Percentiles rank a stretch among this genome's conserved stretches.
These are phyloP conservation scores for Penicillium brasilianum DNA, from an alignment of 2,329 filamentous ascomycete genomes.

Conservation along the genomic window DNA sequence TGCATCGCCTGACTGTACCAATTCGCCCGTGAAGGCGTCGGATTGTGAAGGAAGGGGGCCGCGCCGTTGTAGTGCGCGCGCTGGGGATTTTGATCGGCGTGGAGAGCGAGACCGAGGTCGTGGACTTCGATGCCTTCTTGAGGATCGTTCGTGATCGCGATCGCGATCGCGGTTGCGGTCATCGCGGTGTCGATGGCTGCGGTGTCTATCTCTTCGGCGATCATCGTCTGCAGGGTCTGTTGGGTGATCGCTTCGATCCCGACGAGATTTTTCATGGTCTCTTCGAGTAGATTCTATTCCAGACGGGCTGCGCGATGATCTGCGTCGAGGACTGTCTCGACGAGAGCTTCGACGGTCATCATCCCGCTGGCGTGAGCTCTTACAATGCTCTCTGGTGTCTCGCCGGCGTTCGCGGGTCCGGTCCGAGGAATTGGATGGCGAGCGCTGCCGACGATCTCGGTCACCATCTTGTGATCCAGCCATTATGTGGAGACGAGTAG, in stretches of 20 bases:
- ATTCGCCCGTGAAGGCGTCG: constrained; percentile 49
- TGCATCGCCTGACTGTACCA: constrained; percentile 33
- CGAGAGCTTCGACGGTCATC: constrained; percentile 36
- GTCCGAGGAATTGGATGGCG: constrained; percentile 29
- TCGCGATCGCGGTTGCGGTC: constrained; percentile 32
- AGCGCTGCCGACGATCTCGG: constrained; percentile 30
- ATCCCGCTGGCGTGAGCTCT: constrained; percentile 34
- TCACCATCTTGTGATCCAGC: constrained; percentile 29
- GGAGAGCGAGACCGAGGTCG: constrained; percentile 38
- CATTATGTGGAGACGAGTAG: constrained; percentile 28
- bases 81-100: constrained; percentile 34
- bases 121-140: constrained; percentile 30
- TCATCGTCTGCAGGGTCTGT: constrained; percentile 32
- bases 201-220: constrained; percentile 35
- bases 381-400: constrained; percentile 29
- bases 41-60: constrained; percentile 53
- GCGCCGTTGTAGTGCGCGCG: constrained; percentile 40
- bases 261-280: constrained; percentile 30
- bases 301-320: constrained; percentile 35
- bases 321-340: constrained; percentile 31
- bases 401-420: constrained; percentile 31
- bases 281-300: constrained; percentile 27
- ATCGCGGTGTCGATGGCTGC: constrained; percentile 36
- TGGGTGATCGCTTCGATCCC: constrained; percentile 33
- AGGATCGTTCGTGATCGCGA: constrained; percentile 31